phyloP scores from a whole-genome alignment of 1,139 yeast genomes.

The Yamadazyma pseudoaaseri region DNA sequence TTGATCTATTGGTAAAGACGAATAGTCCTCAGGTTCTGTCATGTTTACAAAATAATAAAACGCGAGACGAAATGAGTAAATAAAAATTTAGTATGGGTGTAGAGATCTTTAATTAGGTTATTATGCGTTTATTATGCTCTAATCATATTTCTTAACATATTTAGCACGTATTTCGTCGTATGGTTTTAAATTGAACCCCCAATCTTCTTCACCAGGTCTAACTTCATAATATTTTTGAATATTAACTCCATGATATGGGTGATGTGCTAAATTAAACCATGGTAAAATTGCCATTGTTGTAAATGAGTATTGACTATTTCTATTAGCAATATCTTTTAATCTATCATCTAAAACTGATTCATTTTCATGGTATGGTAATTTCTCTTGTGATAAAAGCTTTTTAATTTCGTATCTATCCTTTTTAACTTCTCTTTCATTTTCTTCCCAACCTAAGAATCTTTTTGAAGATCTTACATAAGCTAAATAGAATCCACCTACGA shows the following conservation, averaged over 20 bases:
- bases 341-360: conserved; percentile 63
- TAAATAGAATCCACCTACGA: conserved; percentile 67
- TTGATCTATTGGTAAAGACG: conserved; percentile 60
- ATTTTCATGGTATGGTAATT: conserved; percentile 64
- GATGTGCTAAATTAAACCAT: conserved; percentile 80
- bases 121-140: conserved; percentile 1
- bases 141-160: conserved; percentile 24
- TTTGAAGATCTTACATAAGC: conserved; percentile 65
- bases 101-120: neutral
- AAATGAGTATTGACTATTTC: conserved; percentile 77
- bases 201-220: conserved; percentile 53
- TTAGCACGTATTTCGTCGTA: conserved; percentile 47
- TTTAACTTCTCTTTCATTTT: conserved; percentile 68
- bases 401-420: conserved; percentile 77
- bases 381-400: conserved; percentile 62
- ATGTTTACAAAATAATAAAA: conserved; percentile 3
- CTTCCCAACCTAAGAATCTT: conserved; percentile 79
- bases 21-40: conserved; percentile 7
- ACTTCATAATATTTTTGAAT: conserved; percentile 67
- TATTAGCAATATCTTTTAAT: conserved; percentile 72
- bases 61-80: neutral
- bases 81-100: neutral
- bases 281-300: conserved; percentile 64
- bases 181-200: conserved; percentile 46
- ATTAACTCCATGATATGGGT: conserved; percentile 82